Conservation (phyloP, 177 flowering plant genomes). For the Telopea speciosissima region DNA sequence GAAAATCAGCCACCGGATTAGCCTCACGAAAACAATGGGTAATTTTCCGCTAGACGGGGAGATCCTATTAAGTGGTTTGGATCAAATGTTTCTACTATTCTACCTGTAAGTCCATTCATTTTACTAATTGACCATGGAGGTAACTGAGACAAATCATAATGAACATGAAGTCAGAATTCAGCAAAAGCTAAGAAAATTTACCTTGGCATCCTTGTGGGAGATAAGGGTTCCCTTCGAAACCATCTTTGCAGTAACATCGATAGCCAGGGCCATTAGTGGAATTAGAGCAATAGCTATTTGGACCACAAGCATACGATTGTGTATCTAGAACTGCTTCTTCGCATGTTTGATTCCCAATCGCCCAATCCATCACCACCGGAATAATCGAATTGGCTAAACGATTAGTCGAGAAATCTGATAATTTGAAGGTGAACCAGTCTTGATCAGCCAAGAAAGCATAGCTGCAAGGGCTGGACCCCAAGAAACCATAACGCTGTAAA, state of each 20-base stretch:
- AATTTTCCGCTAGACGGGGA: too few species aligned
- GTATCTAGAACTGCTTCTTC: constrained; percentile 3
- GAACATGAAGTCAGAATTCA: too few species aligned
- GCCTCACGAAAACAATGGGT: too few species aligned
- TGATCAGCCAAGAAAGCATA: constrained; percentile 33
- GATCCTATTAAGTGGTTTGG: too few species aligned
- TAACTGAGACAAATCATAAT: too few species aligned
- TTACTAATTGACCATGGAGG: too few species aligned
- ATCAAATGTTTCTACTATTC: too few species aligned
- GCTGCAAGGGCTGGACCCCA: not conserved
- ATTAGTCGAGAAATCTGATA: not conserved
- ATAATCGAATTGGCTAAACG: constrained; percentile 1
- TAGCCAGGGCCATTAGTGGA: constrained; percentile 5
- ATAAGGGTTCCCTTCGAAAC: constrained; percentile 32
- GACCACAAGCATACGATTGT: constrained; percentile 10
- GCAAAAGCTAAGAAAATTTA: not conserved
- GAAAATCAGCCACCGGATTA: too few species aligned
- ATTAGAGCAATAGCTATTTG: constrained; percentile 13
- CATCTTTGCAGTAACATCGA: constrained; percentile 20
- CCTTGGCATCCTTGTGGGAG: constrained; percentile 31
- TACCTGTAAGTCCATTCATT: too few species aligned
- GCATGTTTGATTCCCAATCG: constrained; percentile 17
- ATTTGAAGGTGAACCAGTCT: constrained; percentile 14
- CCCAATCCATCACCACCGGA: constrained; percentile 32
- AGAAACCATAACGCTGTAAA: too few species aligned